Conservation (phyloP, 2,329 filamentous ascomycete species). For the Fusarium sp. region DNA sequence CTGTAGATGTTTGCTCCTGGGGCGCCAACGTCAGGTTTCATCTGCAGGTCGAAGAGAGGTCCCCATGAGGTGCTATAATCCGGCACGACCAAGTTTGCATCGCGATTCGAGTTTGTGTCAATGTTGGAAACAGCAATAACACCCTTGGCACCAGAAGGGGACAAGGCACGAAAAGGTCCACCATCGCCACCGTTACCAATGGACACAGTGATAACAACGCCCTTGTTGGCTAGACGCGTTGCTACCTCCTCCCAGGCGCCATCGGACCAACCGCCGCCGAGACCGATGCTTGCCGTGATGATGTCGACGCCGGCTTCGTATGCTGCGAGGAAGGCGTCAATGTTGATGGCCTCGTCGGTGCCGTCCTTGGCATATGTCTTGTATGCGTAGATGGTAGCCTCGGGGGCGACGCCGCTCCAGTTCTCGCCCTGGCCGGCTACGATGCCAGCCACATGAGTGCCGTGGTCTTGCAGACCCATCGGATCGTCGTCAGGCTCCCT, state of each 20-base stretch:
- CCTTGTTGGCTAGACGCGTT: background rate
- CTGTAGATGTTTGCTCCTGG: slow-evolving; percentile 7
- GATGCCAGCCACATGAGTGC: background rate
- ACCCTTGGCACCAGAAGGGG: background rate
- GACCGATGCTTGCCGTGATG: slow-evolving; percentile 12
- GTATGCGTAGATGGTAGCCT: slow-evolving; percentile 3
- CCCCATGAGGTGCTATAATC: background rate
- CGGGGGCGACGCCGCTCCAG: background rate
- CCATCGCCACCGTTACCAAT: background rate
- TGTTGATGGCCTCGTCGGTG: slow-evolving; percentile 20
- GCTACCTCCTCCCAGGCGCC: background rate
- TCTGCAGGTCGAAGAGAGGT: background rate
- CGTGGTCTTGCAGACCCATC: background rate
- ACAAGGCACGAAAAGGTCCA: slow-evolving; percentile 6
- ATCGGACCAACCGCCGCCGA: slow-evolving; percentile 1
- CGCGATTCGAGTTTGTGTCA: slow-evolving; percentile 38
- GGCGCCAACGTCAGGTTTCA: slow-evolving; percentile 14
- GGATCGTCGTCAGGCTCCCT: background rate
- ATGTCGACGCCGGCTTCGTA: slow-evolving; percentile 24
- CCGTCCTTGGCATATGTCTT: background rate
- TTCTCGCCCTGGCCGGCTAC: background rate
- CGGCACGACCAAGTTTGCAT: slow-evolving; percentile 6
- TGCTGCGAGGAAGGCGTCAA: slow-evolving; percentile 24
- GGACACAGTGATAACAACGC: background rate
- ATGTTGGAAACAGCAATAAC: background rate